Evolutionary conservation across 2,329 filamentous ascomycete genomes (phyloP).

Genomic region (Trichoderma sp.): DNA sequence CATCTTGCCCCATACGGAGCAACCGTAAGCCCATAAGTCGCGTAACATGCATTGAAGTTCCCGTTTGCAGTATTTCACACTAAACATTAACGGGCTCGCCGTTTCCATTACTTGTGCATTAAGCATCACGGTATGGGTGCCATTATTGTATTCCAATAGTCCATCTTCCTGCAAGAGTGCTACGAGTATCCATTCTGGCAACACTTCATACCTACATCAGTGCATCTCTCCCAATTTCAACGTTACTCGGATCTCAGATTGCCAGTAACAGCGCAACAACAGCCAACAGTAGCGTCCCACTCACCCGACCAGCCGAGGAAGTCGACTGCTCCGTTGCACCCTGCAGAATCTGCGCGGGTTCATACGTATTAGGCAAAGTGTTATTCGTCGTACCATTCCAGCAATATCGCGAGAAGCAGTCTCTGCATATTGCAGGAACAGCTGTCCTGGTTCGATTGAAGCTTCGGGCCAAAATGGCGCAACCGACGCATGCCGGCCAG

Average conservation of each 20-base stretch:
- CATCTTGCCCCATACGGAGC: background rate
- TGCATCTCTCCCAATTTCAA: background rate
- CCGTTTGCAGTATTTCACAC: background rate
- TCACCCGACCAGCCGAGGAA: constrained; percentile 12
- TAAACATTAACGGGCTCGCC: background rate
- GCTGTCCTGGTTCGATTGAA: constrained; percentile 66
- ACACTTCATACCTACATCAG: background rate
- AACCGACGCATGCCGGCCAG: constrained; percentile 81
- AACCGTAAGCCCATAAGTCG: background rate
- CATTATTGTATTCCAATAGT: background rate
- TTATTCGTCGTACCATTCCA: constrained; percentile 70
- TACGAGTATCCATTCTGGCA: background rate
- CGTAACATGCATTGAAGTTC: background rate
- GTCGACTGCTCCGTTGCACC: constrained; percentile 7
- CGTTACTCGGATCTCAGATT: background rate
- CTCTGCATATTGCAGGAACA: constrained; percentile 68
- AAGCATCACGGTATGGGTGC: background rate
- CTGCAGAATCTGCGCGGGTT: constrained; percentile 17
- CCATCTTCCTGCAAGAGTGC: constrained; percentile 1
- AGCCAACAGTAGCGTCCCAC: constrained; percentile 8
- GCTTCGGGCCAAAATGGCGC: constrained; percentile 75
- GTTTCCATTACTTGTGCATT: background rate
- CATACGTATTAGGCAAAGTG: constrained; percentile 26
- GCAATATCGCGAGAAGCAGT: constrained; percentile 79
- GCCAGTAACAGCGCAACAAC: constrained; percentile 8